A percentile compares a stretch with the other conserved stretches of the same genome.
These are phyloP conservation scores for Cyberlindnera euphorbiiphila DNA, from an alignment of 805 yeast genomes.

Conservation along the genomic window DNA sequence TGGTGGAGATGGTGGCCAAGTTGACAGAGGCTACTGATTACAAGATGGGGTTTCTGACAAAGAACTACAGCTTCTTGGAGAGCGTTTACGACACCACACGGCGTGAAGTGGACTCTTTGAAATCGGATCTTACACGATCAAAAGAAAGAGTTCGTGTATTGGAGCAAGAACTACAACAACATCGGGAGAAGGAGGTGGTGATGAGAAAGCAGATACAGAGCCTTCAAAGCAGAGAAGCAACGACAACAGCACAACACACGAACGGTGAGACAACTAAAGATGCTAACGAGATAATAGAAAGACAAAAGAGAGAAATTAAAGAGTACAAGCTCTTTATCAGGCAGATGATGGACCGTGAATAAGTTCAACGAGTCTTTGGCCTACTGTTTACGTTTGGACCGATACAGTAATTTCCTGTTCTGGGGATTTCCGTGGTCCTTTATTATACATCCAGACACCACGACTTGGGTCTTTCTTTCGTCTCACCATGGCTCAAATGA, in stretches of 20 bases:
- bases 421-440: conserved; percentile 1
- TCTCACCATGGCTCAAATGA: too few species aligned
- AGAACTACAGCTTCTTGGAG: conserved; percentile 24
- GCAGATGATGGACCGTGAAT: conserved; percentile 23
- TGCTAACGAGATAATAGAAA: conserved; percentile 5
- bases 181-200: conserved; percentile 3
- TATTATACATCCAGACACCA: conserved; percentile 1
- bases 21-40: conserved; percentile 19
- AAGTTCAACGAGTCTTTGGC: neutral
- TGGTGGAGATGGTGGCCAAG: conserved; percentile 10
- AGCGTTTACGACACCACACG: conserved; percentile 18
- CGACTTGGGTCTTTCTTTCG: too few species aligned
- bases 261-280: neutral
- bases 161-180: conserved; percentile 1
- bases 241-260: too few species aligned
- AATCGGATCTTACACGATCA: conserved; percentile 1
- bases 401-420: neutral
- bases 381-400: conserved; percentile 1
- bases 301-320: conserved; percentile 20
- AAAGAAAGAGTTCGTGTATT: conserved; percentile 3
- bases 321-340: conserved; percentile 26
- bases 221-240: too few species aligned
- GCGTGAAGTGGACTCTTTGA: conserved; percentile 9
- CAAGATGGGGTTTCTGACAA: conserved; percentile 21
- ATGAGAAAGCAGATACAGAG: neutral